Conservation (phyloP, 495 filamentous ascomycete species). For the Aspergillus heteromorphus region DNA sequence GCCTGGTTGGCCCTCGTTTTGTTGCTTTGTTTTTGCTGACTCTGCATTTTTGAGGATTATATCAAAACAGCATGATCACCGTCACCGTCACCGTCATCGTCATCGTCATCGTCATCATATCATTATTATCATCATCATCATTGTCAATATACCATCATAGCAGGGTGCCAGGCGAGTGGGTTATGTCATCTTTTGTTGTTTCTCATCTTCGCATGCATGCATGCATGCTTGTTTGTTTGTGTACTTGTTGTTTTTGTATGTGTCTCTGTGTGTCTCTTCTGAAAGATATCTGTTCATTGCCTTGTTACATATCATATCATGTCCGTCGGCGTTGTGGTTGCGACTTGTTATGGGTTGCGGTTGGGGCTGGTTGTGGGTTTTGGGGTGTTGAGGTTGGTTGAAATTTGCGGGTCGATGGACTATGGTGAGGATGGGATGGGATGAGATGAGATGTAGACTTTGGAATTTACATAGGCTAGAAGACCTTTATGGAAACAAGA, state of each 20-base stretch:
- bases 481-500: constrained; percentile 8
- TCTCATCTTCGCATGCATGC: constrained; percentile 7
- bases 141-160: constrained; percentile 28
- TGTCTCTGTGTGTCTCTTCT: constrained; percentile 7
- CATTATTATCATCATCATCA: constrained; percentile 17
- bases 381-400: too few relatives aligned
- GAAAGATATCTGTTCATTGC: constrained; percentile 7
- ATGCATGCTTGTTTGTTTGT: constrained; percentile 17
- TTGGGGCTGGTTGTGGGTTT: too few relatives aligned
- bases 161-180: constrained; percentile 28
- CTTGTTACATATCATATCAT: constrained; percentile 18
- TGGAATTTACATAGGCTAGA: constrained; percentile 22
- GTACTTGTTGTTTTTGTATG: constrained; percentile 6
- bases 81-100: constrained; percentile 16
- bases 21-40: constrained; percentile 6
- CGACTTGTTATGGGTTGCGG: too few relatives aligned
- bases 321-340: constrained; percentile 7
- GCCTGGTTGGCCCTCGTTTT: constrained; percentile 1
- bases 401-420: too few relatives aligned
- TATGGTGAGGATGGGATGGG: too few relatives aligned
- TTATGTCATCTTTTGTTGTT: constrained; percentile 11
- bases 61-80: constrained; percentile 21
- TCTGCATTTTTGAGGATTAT: constrained; percentile 16
- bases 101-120: constrained; percentile 23
- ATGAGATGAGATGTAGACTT: constrained; percentile 17